Percentiles rank a stretch among this genome's conserved stretches.
Conservation (phyloP, 768 basidiomycete species). For the Amanita jacksonii region DNA sequence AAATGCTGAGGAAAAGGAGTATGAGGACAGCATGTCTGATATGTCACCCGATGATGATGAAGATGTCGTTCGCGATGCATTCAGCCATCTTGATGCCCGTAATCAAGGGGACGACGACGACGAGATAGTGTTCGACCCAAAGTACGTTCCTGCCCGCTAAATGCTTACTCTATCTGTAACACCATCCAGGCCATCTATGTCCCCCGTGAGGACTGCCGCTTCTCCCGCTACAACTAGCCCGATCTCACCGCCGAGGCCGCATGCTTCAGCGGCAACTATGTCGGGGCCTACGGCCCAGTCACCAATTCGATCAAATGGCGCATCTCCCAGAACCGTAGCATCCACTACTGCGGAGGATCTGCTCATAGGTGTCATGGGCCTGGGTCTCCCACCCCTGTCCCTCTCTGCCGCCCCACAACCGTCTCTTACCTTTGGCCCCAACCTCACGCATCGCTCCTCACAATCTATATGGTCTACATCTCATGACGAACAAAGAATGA, state of each 20-base stretch:
- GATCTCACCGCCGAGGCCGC: constrained; percentile 23
- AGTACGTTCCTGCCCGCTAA: constrained; percentile 23
- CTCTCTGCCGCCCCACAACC: constrained; percentile 23
- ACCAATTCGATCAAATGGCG: constrained; percentile 18
- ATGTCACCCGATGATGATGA: constrained; percentile 48
- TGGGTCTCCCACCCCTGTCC: constrained; percentile 18
- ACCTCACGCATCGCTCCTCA: constrained; percentile 29
- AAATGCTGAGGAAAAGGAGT: not conserved
- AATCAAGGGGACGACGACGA: constrained; percentile 49
- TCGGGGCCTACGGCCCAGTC: constrained; percentile 21
- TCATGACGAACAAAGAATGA: constrained; percentile 36
- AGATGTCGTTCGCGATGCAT: constrained; percentile 68
- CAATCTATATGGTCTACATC: constrained; percentile 64
- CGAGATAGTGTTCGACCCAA: constrained; percentile 70
- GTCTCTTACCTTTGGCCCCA: constrained; percentile 44
- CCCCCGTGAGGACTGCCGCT: constrained; percentile 19
- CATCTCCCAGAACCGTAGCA: constrained; percentile 17
- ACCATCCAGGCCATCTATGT: constrained; percentile 17
- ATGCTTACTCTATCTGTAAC: not conserved
- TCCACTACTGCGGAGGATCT: constrained; percentile 61
- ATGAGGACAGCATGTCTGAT: constrained; percentile 6
- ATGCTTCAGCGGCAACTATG: constrained; percentile 18
- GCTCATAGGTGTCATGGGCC: constrained; percentile 42
- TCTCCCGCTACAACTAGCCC: constrained; percentile 27
- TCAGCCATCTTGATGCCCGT: constrained; percentile 36